A percentile compares a stretch with the other conserved stretches of the same genome.
phyloP scores from a whole-genome alignment of 108 stramenopile species.

The Nannochloropsis oceanica region DNA sequence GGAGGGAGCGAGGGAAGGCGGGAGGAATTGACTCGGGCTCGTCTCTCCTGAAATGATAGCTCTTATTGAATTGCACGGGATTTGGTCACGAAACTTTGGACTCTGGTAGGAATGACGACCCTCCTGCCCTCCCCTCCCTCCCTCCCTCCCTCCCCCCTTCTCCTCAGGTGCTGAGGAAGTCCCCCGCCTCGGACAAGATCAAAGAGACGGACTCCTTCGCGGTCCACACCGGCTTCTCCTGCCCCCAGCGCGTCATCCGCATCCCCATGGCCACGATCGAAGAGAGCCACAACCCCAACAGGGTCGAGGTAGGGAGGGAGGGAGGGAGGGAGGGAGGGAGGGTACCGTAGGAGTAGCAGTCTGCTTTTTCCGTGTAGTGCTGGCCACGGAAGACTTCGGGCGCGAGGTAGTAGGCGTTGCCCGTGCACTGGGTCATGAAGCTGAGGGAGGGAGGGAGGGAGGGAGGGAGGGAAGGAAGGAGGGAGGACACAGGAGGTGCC shows the following conservation, averaged over 20 bases:
- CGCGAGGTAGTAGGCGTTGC: not conserved
- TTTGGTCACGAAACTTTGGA: too few relatives aligned
- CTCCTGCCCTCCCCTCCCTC: not conserved
- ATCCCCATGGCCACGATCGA: constrained; percentile 99
- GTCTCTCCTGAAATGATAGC: too few relatives aligned
- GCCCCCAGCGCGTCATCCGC: constrained; percentile 82
- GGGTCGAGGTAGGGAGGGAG: constrained; percentile 53
- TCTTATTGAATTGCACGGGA: too few relatives aligned
- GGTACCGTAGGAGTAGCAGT: not conserved
- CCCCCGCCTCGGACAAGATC: constrained; percentile 64
- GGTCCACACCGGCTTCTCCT: constrained; percentile 68
- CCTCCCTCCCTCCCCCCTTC: not conserved
- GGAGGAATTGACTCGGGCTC: not conserved
- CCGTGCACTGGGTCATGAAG: not conserved
- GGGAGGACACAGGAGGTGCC: too few relatives aligned
- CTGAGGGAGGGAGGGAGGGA: not conserved
- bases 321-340: not conserved
- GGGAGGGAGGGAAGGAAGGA: constrained; percentile 50
- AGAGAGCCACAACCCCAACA: constrained; percentile 79
- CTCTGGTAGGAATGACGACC: too few relatives aligned
- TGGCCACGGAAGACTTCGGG: not conserved
- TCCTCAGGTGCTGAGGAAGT: constrained; percentile 42
- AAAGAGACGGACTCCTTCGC: constrained; percentile 65
- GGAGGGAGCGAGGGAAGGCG: constrained; percentile 1
- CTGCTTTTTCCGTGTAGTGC: not conserved